Conservation (phyloP, 345 rosid genomes). For the Linum trigynum region DNA sequence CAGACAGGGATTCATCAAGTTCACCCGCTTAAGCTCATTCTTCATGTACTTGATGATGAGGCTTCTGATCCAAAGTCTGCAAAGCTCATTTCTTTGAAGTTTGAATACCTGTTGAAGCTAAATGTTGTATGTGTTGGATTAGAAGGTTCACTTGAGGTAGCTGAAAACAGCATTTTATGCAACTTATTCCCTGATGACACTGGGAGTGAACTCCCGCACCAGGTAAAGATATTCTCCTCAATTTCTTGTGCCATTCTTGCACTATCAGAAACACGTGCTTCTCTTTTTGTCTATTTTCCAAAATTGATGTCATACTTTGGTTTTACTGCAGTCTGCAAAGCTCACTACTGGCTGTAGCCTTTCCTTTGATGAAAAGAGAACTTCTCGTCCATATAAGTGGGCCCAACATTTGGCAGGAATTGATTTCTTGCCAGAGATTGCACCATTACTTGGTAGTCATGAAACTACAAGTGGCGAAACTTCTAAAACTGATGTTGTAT, state of each 20-base stretch:
- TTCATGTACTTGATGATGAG: constrained; percentile 58
- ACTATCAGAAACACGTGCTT: neutral
- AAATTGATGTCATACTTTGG: constrained; percentile 9
- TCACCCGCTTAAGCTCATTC: constrained; percentile 66
- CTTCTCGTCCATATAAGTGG: constrained; percentile 84
- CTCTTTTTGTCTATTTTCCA: neutral
- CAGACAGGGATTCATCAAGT: constrained; percentile 46
- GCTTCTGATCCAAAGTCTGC: constrained; percentile 43
- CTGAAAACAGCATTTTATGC: constrained; percentile 44
- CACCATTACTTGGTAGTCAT: constrained; percentile 47
- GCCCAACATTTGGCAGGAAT: constrained; percentile 92
- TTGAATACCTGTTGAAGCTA: constrained; percentile 73
- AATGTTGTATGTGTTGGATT: constrained; percentile 65
- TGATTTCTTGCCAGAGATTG: constrained; percentile 78
- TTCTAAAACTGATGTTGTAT: constrained; percentile 33
- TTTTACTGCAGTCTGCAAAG: constrained; percentile 64
- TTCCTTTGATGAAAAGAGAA: constrained; percentile 48
- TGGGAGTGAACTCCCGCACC: constrained; percentile 86
- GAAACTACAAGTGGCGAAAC: constrained; percentile 41
- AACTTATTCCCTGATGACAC: constrained; percentile 73
- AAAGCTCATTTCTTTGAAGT: constrained; percentile 51
- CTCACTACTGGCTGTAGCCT: constrained; percentile 46
- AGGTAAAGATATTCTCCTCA: constrained; percentile 31
- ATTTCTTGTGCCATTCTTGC: too few relatives aligned
- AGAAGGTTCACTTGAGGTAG: constrained; percentile 52